These are phyloP conservation scores for Adansonia gregorii DNA, from an alignment of 441 rosid genomes.

Conservation along the genomic window DNA sequence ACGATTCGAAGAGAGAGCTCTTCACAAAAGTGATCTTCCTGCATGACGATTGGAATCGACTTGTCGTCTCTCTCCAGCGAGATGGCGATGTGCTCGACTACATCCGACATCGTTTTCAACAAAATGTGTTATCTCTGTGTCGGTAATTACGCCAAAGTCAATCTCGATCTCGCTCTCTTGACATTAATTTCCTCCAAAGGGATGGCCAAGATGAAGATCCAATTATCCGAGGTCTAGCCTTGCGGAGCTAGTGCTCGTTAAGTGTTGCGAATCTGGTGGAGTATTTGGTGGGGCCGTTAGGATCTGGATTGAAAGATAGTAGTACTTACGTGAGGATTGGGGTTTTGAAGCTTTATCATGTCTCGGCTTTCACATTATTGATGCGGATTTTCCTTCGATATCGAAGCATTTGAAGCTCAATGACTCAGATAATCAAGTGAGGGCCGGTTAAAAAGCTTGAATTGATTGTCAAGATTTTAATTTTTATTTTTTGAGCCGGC, in stretches of 20 bases:
- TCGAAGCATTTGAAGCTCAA: conserved; percentile 84
- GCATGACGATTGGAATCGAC: conserved; percentile 93
- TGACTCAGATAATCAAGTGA: conserved; percentile 84
- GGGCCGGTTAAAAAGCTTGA: conserved; percentile 20
- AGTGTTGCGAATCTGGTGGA: conserved; percentile 88
- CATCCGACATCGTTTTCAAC: conserved; percentile 93
- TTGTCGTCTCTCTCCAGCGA: conserved; percentile 91
- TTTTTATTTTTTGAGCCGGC: not conserved
- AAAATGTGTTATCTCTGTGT: conserved; percentile 98
- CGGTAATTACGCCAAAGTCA: conserved; percentile 92
- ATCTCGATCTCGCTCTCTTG: conserved; percentile 88
- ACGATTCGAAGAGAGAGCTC: conserved; percentile 92
- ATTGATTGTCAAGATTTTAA: conserved; percentile 4
- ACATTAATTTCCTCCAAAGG: conserved; percentile 91
- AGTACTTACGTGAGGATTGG: conserved; percentile 92
- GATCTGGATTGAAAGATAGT: conserved; percentile 72
- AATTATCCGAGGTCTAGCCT: conserved; percentile 93
- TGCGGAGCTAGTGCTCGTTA: conserved; percentile 82
- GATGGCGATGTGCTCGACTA: conserved; percentile 98
- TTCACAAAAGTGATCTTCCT: conserved; percentile 88
- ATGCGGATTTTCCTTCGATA: conserved; percentile 76
- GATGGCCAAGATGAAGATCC: conserved; percentile 97
- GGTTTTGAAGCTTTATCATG: conserved; percentile 84
- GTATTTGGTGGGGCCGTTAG: conserved; percentile 93
- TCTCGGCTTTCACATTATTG: conserved; percentile 73